Conservation (phyloP, 192 early-diverging fungal species). For the Tieghemiomyces parasiticus region DNA sequence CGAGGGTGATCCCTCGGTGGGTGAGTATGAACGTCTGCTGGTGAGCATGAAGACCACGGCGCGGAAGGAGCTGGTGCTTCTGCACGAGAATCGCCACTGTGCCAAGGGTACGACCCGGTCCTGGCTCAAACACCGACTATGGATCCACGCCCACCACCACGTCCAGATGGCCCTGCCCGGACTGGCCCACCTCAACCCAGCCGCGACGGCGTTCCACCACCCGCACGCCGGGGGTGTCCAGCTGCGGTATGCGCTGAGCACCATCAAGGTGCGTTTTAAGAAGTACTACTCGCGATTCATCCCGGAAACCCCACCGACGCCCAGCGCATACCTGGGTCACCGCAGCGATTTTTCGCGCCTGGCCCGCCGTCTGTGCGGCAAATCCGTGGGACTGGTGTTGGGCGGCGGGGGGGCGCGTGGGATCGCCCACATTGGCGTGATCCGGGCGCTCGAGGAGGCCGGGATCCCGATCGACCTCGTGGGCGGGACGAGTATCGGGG, state of each 20-base stretch:
- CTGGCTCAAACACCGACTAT: conserved; percentile 85
- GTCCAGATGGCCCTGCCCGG: conserved; percentile 54
- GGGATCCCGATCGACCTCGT: conserved; percentile 97
- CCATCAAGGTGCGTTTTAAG: conserved; percentile 45
- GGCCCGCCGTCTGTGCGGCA: conserved; percentile 80
- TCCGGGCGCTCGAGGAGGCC: conserved; percentile 89
- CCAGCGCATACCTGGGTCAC: conserved; percentile 25
- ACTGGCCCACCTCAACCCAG: background rate
- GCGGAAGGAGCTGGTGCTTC: conserved; percentile 87
- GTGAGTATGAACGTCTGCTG: conserved; percentile 84
- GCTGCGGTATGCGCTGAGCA: conserved; percentile 25
- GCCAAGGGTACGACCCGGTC: conserved; percentile 66
- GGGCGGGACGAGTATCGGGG: conserved; percentile 94
- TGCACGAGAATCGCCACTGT: conserved; percentile 67
- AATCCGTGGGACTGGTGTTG: conserved; percentile 83
- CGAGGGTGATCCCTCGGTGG: conserved; percentile 74
- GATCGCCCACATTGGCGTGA: conserved; percentile 80
- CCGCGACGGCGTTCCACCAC: background rate
- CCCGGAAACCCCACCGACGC: conserved; percentile 16
- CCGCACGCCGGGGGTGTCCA: background rate
- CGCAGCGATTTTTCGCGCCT: conserved; percentile 56
- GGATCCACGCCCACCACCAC: conserved; percentile 98
- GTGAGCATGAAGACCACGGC: conserved; percentile 94
- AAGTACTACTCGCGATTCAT: conserved; percentile 44
- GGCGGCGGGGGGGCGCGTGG: conserved; percentile 97